Evolutionary conservation across 2,329 filamentous ascomycete genomes (phyloP).

Genomic region (Fusarium tupiense): DNA sequence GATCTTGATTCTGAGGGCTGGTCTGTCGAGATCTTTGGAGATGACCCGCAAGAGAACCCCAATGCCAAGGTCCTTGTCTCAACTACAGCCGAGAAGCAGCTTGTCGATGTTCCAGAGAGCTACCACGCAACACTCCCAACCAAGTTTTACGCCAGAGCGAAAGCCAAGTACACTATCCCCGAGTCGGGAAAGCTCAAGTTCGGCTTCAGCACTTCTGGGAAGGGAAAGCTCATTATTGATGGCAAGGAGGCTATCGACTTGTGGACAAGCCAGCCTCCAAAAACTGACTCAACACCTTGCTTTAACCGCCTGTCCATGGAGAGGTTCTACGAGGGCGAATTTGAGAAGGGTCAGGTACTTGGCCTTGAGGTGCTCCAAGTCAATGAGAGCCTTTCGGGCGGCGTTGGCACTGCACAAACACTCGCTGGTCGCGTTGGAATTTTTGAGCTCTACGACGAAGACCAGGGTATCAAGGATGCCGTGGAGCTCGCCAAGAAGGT

Average conservation of each 20-base stretch:
- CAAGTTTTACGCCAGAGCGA: constrained; percentile 29
- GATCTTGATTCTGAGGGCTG: constrained; percentile 14
- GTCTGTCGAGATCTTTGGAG: constrained; percentile 27
- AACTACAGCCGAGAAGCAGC: constrained; percentile 25
- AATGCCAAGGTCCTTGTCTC: background rate
- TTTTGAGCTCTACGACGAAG: constrained; percentile 33
- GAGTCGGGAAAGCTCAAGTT: constrained; percentile 33
- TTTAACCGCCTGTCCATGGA: constrained; percentile 43
- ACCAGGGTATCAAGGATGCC: constrained; percentile 48
- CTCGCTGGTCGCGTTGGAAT: constrained; percentile 33
- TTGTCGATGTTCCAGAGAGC: constrained; percentile 32
- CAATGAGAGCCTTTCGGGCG: constrained; percentile 33
- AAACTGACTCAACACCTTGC: constrained; percentile 47
- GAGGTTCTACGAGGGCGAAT: constrained; percentile 17
- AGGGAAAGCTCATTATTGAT: constrained; percentile 48
- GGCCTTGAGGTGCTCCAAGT: constrained; percentile 33
- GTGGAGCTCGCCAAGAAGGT: constrained; percentile 45
- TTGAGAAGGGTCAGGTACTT: constrained; percentile 3
- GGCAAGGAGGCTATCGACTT: constrained; percentile 46
- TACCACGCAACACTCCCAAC: constrained; percentile 19
- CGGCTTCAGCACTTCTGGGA: constrained; percentile 49
- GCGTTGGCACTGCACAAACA: constrained; percentile 36
- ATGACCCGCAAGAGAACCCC: constrained; percentile 2
- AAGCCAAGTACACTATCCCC: constrained; percentile 7
- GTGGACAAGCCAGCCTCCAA: constrained; percentile 46